These are phyloP conservation scores for Micromonas commoda DNA, from an alignment of 139 green algal species.

Conservation along the genomic window DNA sequence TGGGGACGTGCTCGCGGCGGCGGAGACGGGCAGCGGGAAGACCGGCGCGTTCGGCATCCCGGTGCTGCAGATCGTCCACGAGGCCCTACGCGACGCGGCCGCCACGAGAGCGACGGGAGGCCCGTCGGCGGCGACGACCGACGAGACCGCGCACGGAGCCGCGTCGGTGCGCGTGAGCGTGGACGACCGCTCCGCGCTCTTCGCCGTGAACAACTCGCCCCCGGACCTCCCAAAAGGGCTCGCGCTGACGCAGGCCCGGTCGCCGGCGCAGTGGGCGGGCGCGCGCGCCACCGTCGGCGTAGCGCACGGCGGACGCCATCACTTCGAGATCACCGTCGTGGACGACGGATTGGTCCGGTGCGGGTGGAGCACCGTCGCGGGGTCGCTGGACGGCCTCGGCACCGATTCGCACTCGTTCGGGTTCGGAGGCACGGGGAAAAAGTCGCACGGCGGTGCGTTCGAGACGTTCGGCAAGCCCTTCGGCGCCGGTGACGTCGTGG, in stretches of 20 bases:
- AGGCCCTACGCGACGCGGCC: slow-evolving; percentile 33
- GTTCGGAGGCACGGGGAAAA: slow-evolving; percentile 71
- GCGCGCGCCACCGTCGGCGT: background rate
- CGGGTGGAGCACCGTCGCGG: slow-evolving; percentile 45
- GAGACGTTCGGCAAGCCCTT: slow-evolving; percentile 64
- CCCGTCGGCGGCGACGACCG: background rate
- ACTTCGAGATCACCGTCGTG: background rate
- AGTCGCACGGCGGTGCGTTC: slow-evolving; percentile 55
- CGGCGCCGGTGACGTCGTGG: slow-evolving; percentile 51
- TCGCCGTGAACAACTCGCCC: no score
- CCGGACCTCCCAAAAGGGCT: no score
- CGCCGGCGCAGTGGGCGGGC: background rate
- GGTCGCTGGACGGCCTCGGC: slow-evolving; percentile 25
- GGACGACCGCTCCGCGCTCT: background rate
- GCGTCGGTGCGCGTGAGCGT: no score
- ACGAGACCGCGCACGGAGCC: no score
- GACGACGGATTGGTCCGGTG: slow-evolving; percentile 68
- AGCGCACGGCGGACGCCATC: background rate
- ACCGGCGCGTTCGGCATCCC: slow-evolving; percentile 82
- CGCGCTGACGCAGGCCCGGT: background rate
- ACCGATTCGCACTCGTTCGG: slow-evolving; percentile 43
- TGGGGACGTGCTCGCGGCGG: slow-evolving; percentile 81
- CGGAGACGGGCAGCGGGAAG: slow-evolving; percentile 86
- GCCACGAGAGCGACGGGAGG: background rate
- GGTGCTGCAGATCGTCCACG: slow-evolving; percentile 68